These are phyloP conservation scores for Hyaloperonospora brassicae DNA, from an alignment of 352 stramenopile species.

Conservation along the genomic window DNA sequence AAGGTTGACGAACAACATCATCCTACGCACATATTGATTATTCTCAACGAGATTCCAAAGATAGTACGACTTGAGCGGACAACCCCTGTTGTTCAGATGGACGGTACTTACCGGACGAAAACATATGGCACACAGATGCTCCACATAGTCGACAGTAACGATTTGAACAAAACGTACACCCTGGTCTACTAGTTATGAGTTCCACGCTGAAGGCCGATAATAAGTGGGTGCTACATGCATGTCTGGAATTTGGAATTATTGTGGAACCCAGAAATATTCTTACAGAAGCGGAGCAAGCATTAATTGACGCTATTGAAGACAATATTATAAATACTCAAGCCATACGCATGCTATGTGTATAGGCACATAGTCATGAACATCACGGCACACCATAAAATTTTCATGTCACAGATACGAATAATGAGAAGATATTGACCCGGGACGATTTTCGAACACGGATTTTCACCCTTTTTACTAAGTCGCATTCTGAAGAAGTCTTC, in stretches of 20 bases:
- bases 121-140: neutral
- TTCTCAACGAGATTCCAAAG: neutral
- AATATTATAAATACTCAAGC: neutral
- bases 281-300: neutral
- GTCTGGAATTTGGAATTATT: neutral
- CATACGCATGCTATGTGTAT: neutral
- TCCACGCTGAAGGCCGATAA: neutral
- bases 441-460: neutral
- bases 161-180: neutral
- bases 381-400: neutral
- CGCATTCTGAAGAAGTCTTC: neutral
- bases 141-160: neutral
- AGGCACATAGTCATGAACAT: conserved; percentile 2
- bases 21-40: neutral
- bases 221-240: neutral
- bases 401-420: neutral
- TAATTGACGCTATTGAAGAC: neutral
- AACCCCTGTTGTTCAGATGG: neutral
- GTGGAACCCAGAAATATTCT: neutral
- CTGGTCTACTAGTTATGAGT: neutral
- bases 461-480: neutral
- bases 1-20: too few relatives aligned
- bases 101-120: neutral
- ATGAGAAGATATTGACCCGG: neutral
- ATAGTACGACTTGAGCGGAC: neutral